Conservation (phyloP, 2,329 filamentous ascomycete genomes). For the Didymella keratinophila region DNA sequence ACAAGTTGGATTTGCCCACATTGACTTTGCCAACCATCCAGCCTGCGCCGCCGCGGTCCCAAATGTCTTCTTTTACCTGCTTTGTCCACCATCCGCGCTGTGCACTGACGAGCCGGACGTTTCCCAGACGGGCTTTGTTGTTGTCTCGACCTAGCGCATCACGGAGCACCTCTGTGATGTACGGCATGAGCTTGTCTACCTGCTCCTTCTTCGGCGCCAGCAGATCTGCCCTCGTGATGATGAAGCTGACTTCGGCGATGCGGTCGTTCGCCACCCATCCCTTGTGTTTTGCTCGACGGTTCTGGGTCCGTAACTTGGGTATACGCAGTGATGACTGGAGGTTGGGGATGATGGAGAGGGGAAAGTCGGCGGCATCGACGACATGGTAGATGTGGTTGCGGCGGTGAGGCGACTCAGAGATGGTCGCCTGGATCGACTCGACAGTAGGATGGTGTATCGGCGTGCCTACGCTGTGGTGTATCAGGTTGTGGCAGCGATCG, state of each 20-base stretch:
- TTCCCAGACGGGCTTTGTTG: conserved; percentile 80
- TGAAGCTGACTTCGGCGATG: conserved; percentile 82
- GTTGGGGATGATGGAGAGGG: conserved; percentile 85
- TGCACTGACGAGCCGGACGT: conserved; percentile 85
- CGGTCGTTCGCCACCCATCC: conserved; percentile 70
- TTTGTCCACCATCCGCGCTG: conserved; percentile 91
- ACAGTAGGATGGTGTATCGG: conserved; percentile 83
- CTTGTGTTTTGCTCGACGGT: conserved; percentile 74
- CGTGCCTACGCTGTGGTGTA: conserved; percentile 75
- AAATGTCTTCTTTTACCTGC: conserved; percentile 85
- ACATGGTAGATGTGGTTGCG: conserved; percentile 96
- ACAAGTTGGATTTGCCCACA: conserved; percentile 93
- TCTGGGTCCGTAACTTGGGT: conserved; percentile 77
- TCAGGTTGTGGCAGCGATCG: conserved; percentile 83
- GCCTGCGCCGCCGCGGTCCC: conserved; percentile 79
- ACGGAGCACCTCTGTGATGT: conserved; percentile 77
- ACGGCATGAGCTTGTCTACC: conserved; percentile 86
- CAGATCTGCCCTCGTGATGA: conserved; percentile 88
- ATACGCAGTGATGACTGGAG: conserved; percentile 75
- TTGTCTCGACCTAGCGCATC: conserved; percentile 74
- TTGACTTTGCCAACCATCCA: conserved; percentile 99
- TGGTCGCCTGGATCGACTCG: conserved; percentile 80
- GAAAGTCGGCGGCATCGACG: conserved; percentile 94
- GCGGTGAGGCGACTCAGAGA: conserved; percentile 86
- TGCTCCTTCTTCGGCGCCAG: conserved; percentile 83